These are phyloP conservation scores for Phytophthora syringae DNA, from an alignment of 352 stramenopile species.

Conservation along the genomic window DNA sequence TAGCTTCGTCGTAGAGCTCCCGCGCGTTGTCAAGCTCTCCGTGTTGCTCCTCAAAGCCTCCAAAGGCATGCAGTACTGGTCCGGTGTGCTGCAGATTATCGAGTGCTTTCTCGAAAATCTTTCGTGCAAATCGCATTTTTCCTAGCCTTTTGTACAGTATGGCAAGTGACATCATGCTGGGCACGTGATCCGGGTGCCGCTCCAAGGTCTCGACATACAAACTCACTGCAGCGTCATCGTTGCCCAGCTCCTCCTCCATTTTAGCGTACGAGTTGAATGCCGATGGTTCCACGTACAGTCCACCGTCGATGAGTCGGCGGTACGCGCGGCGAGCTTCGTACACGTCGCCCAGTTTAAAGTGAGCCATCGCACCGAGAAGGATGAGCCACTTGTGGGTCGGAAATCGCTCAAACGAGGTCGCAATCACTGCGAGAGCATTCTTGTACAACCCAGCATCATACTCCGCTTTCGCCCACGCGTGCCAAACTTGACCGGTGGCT, in stretches of 20 bases:
- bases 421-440: slow-evolving; percentile 73
- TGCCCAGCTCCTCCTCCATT: slow-evolving; percentile 85
- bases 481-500: slow-evolving; percentile 81
- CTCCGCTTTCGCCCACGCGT: slow-evolving; percentile 88
- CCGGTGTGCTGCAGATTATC: slow-evolving; percentile 62
- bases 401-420: slow-evolving; percentile 65
- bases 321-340: slow-evolving; percentile 77
- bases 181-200: slow-evolving; percentile 68
- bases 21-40: slow-evolving; percentile 71
- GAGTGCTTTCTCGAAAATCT: slow-evolving; percentile 73
- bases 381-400: slow-evolving; percentile 88
- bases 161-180: slow-evolving; percentile 81
- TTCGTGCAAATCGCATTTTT: slow-evolving; percentile 53
- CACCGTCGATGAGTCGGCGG: slow-evolving; percentile 75
- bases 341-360: slow-evolving; percentile 82
- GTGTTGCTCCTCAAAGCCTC: slow-evolving; percentile 78
- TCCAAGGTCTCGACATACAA: slow-evolving; percentile 75
- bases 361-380: slow-evolving; percentile 74
- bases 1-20: slow-evolving; percentile 79
- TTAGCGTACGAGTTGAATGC: slow-evolving; percentile 86
- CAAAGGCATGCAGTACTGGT: slow-evolving; percentile 73
- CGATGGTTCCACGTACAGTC: slow-evolving; percentile 72
- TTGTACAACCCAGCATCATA: slow-evolving; percentile 80
- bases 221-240: slow-evolving; percentile 64
- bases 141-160: slow-evolving; percentile 64